Evolutionary conservation across 2,329 filamentous ascomycete species (phyloP), one percentile per base, ranked within the genome.

Genomic region (Xylariaceae sp.): DNA sequence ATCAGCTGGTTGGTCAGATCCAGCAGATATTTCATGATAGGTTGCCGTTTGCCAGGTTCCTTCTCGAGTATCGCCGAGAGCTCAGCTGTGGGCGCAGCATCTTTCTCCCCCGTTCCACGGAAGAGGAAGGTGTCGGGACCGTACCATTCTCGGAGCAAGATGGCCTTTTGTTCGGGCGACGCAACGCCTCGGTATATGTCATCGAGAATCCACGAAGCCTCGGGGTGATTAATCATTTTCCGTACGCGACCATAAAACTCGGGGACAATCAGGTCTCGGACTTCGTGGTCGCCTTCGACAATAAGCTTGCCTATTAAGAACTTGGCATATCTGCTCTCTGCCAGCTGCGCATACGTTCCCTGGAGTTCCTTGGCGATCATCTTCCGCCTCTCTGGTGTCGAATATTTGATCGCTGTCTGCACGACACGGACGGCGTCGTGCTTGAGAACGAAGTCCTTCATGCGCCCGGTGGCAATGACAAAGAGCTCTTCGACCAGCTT

Each of bases 371-470:
- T 79, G 6, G 91, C 90, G 66, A 99, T 96, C 74, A 86, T 83
- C 72, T 86, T 89, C 67, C 89, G 83, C 74, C 96, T 91, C 57
- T 88, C 86, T 53, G 84, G 78, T 45, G 87, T 95, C 47, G 90
- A 88, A 73, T 99, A 99, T 73, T 99, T 99, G 73, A 99, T 83
- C 39, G 92, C 94, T 9, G 91, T 96, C 75, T 99, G 94, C 30
- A 99, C 88, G 42, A 96, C 91, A 63, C 94, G 84, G n/a, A 96
- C 92, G 37, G 91, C 89, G 70, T 99, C 94, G 72, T 99, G 94
- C 81, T 99, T 99, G 75, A 99, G 88, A 26, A 96, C 92, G 63
- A 97, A 96, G 59, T 97, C 94, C 72, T 89, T 90, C 65, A 97
- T 88, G 55, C 88, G 84, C 51, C 91, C 92, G 29, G 89, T 94